Base-by-base conservation (phyloP, 2,329 filamentous ascomycete species). In the Alternaria sp. region DNA sequence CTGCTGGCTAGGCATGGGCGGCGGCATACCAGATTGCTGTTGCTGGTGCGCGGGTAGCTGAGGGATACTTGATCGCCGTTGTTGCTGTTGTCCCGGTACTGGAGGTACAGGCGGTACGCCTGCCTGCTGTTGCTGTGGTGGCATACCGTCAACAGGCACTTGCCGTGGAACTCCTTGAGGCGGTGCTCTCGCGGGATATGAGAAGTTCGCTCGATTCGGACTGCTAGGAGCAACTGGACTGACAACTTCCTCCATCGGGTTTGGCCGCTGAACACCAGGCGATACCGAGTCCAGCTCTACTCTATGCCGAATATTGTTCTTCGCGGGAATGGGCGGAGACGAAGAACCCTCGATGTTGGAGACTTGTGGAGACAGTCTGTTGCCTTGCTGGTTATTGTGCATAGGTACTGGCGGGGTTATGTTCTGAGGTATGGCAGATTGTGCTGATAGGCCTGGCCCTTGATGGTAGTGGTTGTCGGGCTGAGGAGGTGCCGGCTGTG, bases 301-400 rank as follows among this genome's bases (percentile, higher is more conserved):
- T n/a, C 73, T 68, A 43, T 77, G 67, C 32, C 75, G 68, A 36
- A 77, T 77, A 51, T 75, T 77, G 65, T 72, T 78, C 49, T 69
- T 75, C 36, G 68, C 69, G 32, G 75, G 75, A 32, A 78, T 74
- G 6, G 74, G 74, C 46, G 75, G 75, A 12, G 73, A 76, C 7
- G 66, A 62, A 36, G 59, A 55, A 12, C 63, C 56, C 14, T 60
- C 64, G 5, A 22, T 41, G 28, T 64, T 41, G 11, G 64, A 61
- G 20, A 57, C 46, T 44, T 65, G 64, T 9, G 57, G 65, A 30
- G 64, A 51, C 1, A 54, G 22, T 18, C 30, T 38, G 41, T 52
- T 32, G 24, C 52, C 30, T 49, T 57, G 61, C 11, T 55, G 57
- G 11, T 43, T 48, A 26, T 48, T 44, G 28, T 39, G 58, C 22